These are phyloP conservation scores for Exsudoporus floridanus DNA, from an alignment of 1,284 basidiomycete species.

Conservation along the genomic window DNA sequence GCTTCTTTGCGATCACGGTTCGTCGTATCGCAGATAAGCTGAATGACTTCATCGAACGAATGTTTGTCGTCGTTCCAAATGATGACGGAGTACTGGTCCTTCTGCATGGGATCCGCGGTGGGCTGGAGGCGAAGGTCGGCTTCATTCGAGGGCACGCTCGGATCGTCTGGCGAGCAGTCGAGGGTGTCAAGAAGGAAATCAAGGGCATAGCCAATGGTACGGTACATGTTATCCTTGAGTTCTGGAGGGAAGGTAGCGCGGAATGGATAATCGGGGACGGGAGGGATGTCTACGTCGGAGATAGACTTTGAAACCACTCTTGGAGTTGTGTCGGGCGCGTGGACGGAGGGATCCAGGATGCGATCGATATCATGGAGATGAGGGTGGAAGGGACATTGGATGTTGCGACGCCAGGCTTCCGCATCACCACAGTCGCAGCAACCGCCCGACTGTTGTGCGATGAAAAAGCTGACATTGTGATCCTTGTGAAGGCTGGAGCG, in stretches of 20 bases:
- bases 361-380: slow-evolving; percentile 19
- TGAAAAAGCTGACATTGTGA: slow-evolving; percentile 90
- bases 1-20: slow-evolving; percentile 64
- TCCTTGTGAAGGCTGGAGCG: slow-evolving; percentile 78
- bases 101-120: slow-evolving; percentile 70
- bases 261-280: slow-evolving; percentile 57
- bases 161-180: slow-evolving; percentile 83
- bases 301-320: slow-evolving; percentile 35
- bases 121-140: slow-evolving; percentile 71
- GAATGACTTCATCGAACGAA: slow-evolving; percentile 86
- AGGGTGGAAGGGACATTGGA: slow-evolving; percentile 74
- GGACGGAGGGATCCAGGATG: slow-evolving; percentile 8
- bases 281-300: slow-evolving; percentile 50
- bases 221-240: slow-evolving; percentile 68
- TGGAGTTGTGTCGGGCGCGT: slow-evolving; percentile 34
- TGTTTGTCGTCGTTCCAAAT: slow-evolving; percentile 99
- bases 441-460: slow-evolving; percentile 85
- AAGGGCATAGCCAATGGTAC: slow-evolving; percentile 74
- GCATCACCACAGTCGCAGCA: slow-evolving; percentile 92
- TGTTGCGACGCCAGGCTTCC: slow-evolving; percentile 75
- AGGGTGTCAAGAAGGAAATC: slow-evolving; percentile 87
- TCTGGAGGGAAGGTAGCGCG: slow-evolving; percentile 59
- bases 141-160: slow-evolving; percentile 64
- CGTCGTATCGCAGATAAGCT: slow-evolving; percentile 72
- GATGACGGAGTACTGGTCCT: slow-evolving; percentile 81